Evolutionary conservation across 768 basidiomycete genomes (phyloP), one percentile per base, ranked within the genome.

Genomic region (Termitomyces sp.): DNA sequence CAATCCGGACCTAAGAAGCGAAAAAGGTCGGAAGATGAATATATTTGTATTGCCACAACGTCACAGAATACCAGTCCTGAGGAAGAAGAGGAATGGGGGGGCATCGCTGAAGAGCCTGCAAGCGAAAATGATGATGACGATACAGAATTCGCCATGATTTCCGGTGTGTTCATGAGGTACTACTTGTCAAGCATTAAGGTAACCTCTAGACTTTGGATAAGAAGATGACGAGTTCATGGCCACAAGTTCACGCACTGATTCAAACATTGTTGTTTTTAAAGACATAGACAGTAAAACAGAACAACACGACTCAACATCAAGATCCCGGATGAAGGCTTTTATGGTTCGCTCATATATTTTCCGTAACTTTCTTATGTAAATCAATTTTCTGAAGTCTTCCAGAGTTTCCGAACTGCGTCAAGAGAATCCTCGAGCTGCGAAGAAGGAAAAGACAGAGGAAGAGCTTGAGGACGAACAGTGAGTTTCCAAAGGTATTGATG

Each of bases 331-430:
- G 69, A 90, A 81, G 66, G 77, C 85, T 0, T 92, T 93, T 67
- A 92, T 93, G 90, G 91, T 90, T 65, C 56, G 74, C 66, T 53
- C 12, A 20, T 47, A 26, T 24, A 40, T 53, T 7, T 6, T 43
- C 40, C 26, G n/a, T 43, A 57, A 22, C 6, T n/a, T 22, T 58
- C 18, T 18, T 42, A 61, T 53, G 43, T 48, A 50, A 44, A 50
- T 48, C 58, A 92, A 26, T 35, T 28, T 14, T 28, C 13, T 20
- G n/a, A 57, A 63, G 91, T 94, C 91, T 3, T 90, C 92, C 24
- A 92, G 87, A 72, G 80, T 90, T 24, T 78, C 81, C 20, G 86
- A 84, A 64, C 58, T 92, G 30, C 77, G 76, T 26, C 66, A 75
- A 57, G 74, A 77, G 33, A 54, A 63, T 0, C 56, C 65, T 13